Conservation (phyloP, 176 grass and related monocot species). For the Olyra latifolia region DNA sequence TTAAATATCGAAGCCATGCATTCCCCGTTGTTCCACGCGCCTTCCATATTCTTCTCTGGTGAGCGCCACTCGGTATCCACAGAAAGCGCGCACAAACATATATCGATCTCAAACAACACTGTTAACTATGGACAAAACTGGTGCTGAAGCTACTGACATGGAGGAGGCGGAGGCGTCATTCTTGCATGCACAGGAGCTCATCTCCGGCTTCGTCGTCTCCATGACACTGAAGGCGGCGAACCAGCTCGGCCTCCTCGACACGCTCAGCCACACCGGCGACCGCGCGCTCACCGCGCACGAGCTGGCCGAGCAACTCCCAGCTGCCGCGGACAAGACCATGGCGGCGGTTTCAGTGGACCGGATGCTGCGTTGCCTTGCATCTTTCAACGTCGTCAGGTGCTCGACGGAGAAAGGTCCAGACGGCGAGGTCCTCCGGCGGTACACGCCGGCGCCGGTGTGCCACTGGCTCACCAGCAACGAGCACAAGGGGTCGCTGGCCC, state of each 20-base stretch:
- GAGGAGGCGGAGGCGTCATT: too few species aligned
- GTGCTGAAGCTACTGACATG: too few species aligned
- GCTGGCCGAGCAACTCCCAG: background rate
- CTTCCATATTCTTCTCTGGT: too few species aligned
- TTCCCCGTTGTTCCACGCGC: too few species aligned
- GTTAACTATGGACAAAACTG: too few species aligned
- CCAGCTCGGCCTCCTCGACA: slow-evolving; percentile 37
- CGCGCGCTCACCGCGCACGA: slow-evolving; percentile 17
- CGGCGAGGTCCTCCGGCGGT: background rate
- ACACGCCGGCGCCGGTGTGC: slow-evolving; percentile 38
- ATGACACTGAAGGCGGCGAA: too few species aligned
- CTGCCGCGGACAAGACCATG: background rate
- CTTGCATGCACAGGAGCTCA: too few species aligned
- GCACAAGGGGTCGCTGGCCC: slow-evolving; percentile 30
- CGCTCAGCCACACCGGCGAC: background rate
- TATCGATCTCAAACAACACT: too few species aligned
- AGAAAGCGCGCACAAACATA: too few species aligned
- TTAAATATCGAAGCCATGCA: too few species aligned
- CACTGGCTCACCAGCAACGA: slow-evolving; percentile 47
- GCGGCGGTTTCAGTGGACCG: slow-evolving; percentile 26
- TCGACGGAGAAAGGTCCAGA: background rate
- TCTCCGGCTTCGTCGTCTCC: too few species aligned
- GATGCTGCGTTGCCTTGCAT: slow-evolving; percentile 47
- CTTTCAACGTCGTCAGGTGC: slow-evolving; percentile 32
- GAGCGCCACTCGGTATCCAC: too few species aligned